Evolutionary conservation across 768 basidiomycete genomes (phyloP), one percentile per base, ranked within the genome.

Genomic region (Tylopilus vinaceipallidus): DNA sequence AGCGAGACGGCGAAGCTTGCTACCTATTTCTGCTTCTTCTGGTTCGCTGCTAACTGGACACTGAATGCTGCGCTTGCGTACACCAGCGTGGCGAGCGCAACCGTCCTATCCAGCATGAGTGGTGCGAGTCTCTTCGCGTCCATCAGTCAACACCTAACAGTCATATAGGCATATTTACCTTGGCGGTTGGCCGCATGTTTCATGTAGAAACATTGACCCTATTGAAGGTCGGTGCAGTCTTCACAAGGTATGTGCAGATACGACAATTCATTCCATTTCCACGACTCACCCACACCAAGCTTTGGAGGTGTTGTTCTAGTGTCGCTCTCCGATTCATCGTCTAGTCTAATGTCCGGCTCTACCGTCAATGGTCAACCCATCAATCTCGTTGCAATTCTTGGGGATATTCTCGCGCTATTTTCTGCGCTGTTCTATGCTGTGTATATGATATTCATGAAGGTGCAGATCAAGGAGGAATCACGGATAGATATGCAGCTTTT

Each of bases 31-130:
- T 92, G 88, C 66, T 76, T 90, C 50, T 73, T 95, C 30, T 99
- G 95, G 92, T 97, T 99, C 61, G 73, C 84, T 32, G 95, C 95
- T 12, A 98, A 98, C 62, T 98, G 94, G 91, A 68, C 83, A 11
- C 72, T 95, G 26, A 97, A 95, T 63, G 86, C 84, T 1, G 76
- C 88, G 17, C 75, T 98, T 38, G 84, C 81, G 26, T 88, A 86
- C 64, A 98, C 95, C 2, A 92, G 86, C 59, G 95, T 98, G n/a
- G 91, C 91, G 2, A 95, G 92, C 65, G 83, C 91, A 17, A 97
- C 95, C 4, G 86, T 98, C 32, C 69, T 97, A 44, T 87, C 90
- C 2, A 84, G 86, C 61, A 95, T 84, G 75, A 94, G 91, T 56
- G 93, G 95, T 93, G 57, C 29, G 83, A 66, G 8, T 33, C 16